These are phyloP conservation scores for Colletotrichum euphorbiae DNA, from an alignment of 2,329 filamentous ascomycete genomes.

Conservation along the genomic window DNA sequence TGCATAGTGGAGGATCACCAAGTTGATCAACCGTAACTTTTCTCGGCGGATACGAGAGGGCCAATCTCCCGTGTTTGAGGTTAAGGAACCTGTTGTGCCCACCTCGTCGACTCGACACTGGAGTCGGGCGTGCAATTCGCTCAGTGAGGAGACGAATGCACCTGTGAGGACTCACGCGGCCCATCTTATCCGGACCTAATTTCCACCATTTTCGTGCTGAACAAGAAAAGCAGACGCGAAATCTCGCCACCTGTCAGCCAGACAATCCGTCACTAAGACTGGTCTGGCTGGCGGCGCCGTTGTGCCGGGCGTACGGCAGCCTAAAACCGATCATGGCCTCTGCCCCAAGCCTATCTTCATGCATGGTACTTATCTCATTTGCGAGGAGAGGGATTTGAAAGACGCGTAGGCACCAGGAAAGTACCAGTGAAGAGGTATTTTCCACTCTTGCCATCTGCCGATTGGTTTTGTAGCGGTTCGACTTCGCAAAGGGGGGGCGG, in stretches of 20 bases:
- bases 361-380: constrained; percentile 6
- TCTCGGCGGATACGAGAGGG: background rate
- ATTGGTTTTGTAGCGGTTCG: background rate
- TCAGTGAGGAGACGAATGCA: constrained; percentile 1
- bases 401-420: too few species aligned
- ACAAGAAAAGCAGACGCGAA: constrained; percentile 7
- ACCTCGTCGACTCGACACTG: background rate
- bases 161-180: constrained; percentile 2
- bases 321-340: background rate
- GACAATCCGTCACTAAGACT: background rate
- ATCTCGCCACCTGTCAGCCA: background rate
- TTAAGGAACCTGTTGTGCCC: constrained; percentile 19
- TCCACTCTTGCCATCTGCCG: background rate
- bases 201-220: constrained; percentile 19
- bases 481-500: too few species aligned
- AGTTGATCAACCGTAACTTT: background rate
- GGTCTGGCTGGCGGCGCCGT: background rate
- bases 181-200: constrained; percentile 31
- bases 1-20: background rate
- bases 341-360: background rate
- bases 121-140: constrained; percentile 4
- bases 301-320: constrained; percentile 4
- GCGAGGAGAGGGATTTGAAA: background rate
- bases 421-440: background rate
- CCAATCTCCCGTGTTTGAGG: constrained; percentile 29